Evolutionary conservation across 2,329 filamentous ascomycete genomes (phyloP).

Genomic region (Pyricularia sp.): DNA sequence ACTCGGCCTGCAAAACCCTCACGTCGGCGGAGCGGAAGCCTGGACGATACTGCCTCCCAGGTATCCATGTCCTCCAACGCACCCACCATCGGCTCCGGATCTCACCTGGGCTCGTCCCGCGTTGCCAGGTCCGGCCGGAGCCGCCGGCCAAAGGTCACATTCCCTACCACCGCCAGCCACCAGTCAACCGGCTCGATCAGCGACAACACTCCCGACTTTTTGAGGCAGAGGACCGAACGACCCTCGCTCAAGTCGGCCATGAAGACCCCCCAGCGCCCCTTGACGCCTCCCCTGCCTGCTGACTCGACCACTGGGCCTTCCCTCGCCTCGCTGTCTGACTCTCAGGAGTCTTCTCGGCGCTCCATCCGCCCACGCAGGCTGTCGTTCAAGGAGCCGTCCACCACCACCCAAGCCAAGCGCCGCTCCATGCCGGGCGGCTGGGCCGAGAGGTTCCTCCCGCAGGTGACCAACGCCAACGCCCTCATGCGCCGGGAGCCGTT

Average conservation of each 20-base stretch:
- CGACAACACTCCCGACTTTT: not conserved
- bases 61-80: constrained; percentile 7
- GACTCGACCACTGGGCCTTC: not conserved
- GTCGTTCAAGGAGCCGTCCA: constrained; percentile 2
- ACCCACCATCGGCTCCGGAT: constrained; percentile 6
- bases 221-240: not conserved
- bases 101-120: not conserved
- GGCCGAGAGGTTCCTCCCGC: not conserved
- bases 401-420: not conserved
- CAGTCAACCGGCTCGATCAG: not conserved
- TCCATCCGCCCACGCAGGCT: not conserved
- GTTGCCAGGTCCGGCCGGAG: not conserved
- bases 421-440: constrained; percentile 2
- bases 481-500: not conserved
- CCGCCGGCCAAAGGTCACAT: not conserved
- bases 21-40: not conserved
- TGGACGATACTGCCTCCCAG: constrained; percentile 2
- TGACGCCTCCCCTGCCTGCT: not conserved
- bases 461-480: not conserved
- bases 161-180: not conserved
- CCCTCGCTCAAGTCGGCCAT: constrained; percentile 1
- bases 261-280: not conserved
- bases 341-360: not conserved
- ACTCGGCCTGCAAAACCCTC: not conserved
- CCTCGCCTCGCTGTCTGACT: not conserved